Base-by-base conservation (phyloP, 2,329 filamentous ascomycete genomes). In the Pseudocercospora musae region DNA sequence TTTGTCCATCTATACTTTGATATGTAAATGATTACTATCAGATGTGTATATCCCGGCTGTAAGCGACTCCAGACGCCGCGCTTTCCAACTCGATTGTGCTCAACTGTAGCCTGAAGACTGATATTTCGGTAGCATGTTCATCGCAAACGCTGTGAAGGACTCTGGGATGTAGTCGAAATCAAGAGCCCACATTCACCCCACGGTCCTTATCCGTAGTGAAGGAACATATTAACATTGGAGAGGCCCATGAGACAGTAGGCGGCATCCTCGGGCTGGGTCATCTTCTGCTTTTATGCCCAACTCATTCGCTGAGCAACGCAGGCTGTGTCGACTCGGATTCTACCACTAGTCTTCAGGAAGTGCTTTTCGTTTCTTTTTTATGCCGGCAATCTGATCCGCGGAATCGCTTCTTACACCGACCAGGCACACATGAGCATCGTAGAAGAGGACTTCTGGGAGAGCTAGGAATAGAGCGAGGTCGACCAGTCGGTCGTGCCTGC, bases 191-290 rank as follows among this genome's bases (percentile, higher is more conserved):
- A 7, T n/a, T 7, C n/a, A 44, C 20, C 15, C 40, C 40, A 44
- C 6, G 9, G 40, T 9, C 66, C 62, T 46, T 75, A 72, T 0
- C 79, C 80, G 56, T 82, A 82, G 0, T 81, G 54, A 3, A 81
- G 65, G 0, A 79, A 74, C 75, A 82, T 80, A 33, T 78, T 75
- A 23, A 82, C 72, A 0, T 71, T 71, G 25, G 82, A 82, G 0
- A 82, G 71, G 0, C 80, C 80, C 4, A 82, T 63, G 0, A 82
- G 68, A 9, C 73, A 80, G 48, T 82, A 82, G 0, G 78, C 78
- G 15, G 72, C 72, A 44, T 82, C 80, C 49, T 82, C 79, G 0
- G 58, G 6, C 4, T 74, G 56, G 5, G 58, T 67, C 4, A 65
- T 66, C 21, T 57, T 20, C 20, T 64, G 60, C 20, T 21, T 10